These are phyloP conservation scores for Elsinoe batatas DNA, from an alignment of 2,329 filamentous ascomycete genomes.

Conservation along the genomic window DNA sequence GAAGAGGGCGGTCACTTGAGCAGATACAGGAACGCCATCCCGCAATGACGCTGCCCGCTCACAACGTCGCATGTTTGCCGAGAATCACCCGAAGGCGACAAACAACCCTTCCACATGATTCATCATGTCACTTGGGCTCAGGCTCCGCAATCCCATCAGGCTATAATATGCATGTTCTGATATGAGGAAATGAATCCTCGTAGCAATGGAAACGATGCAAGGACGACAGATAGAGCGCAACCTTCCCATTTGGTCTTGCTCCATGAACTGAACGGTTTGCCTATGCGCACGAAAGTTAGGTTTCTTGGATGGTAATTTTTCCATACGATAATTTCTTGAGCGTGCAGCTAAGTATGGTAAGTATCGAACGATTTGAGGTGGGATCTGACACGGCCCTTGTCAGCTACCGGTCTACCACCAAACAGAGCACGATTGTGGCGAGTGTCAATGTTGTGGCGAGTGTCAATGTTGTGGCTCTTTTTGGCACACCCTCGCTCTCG, in stretches of 20 bases:
- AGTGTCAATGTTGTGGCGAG: slow-evolving; percentile 37
- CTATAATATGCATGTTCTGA: too few relatives aligned
- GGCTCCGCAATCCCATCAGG: neutral
- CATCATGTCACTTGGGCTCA: neutral
- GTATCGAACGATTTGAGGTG: slow-evolving; percentile 39
- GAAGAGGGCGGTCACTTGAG: slow-evolving; percentile 3
- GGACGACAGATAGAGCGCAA: slow-evolving; percentile 4
- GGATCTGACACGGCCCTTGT: slow-evolving; percentile 54
- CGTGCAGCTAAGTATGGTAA: too few relatives aligned
- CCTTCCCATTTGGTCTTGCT: slow-evolving; percentile 37
- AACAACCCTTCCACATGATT: neutral
- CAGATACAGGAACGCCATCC: slow-evolving; percentile 10
- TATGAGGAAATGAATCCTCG: slow-evolving; percentile 31
- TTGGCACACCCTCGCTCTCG: slow-evolving; percentile 53
- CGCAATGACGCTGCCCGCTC: slow-evolving; percentile 6
- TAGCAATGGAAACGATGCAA: slow-evolving; percentile 35
- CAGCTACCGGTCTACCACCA: slow-evolving; percentile 52
- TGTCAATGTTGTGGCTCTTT: slow-evolving; percentile 63
- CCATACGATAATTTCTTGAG: too few relatives aligned
- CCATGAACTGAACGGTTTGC: slow-evolving; percentile 37
- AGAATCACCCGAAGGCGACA: neutral
- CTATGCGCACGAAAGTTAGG: slow-evolving; percentile 66
- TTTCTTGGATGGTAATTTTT: slow-evolving; percentile 76
- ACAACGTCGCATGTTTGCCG: neutral
- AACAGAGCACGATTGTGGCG: slow-evolving; percentile 15